Evolutionary conservation across 139 green algal genomes (phyloP).

Genomic region (Haematococcus lacustris): DNA sequence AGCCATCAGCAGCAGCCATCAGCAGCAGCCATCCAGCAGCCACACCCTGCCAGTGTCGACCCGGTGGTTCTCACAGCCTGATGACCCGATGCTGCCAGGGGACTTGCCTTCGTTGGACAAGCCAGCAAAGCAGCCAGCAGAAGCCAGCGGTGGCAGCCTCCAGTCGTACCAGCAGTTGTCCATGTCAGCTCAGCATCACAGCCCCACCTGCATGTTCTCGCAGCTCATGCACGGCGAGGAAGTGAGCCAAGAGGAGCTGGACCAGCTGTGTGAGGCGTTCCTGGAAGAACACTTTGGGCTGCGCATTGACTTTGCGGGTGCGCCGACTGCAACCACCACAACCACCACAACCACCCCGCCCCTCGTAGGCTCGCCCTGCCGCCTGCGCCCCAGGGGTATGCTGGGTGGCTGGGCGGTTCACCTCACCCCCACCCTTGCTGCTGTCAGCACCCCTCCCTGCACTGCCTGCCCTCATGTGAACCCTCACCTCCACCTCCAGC

Average conservation of each 20-base stretch:
- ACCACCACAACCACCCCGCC: too few species aligned
- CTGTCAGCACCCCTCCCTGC: too few species aligned
- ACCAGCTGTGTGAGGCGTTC: slow-evolving; percentile 31
- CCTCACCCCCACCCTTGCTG: too few species aligned
- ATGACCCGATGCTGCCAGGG: neutral
- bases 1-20: neutral
- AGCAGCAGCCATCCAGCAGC: too few species aligned
- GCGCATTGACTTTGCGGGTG: slow-evolving; percentile 7
- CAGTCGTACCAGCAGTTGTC: neutral
- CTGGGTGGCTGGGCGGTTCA: too few species aligned
- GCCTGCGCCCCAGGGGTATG: too few species aligned
- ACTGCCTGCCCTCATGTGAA: too few species aligned
- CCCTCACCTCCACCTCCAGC: too few species aligned
- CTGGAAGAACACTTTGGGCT: slow-evolving; percentile 31
- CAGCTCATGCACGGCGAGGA: slow-evolving; percentile 9
- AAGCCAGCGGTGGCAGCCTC: neutral
- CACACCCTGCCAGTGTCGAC: neutral
- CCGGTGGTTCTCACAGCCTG: neutral
- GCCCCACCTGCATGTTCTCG: neutral
- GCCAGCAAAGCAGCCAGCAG: neutral
- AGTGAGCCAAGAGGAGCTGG: slow-evolving; percentile 20
- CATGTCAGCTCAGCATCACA: neutral
- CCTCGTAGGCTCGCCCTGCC: too few species aligned
- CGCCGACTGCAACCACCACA: too few species aligned
- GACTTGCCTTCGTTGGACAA: neutral